phyloP scores from a whole-genome alignment of 345 rosid genomes.

The Hibiscus trionum region DNA sequence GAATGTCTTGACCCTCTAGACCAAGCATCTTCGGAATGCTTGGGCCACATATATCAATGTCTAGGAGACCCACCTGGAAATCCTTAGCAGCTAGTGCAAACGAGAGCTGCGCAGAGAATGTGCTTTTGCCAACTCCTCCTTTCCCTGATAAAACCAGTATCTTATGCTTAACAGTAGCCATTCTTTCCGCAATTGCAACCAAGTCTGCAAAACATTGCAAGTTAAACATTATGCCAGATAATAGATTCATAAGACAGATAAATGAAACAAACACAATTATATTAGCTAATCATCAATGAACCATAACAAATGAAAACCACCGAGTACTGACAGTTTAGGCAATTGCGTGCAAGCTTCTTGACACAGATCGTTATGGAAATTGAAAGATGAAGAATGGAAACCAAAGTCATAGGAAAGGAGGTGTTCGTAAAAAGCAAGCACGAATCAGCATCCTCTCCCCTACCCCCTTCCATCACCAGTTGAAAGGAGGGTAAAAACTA shows the following conservation, averaged over 20 bases:
- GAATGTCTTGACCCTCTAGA: constrained; percentile 89
- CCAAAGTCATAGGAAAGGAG: background rate
- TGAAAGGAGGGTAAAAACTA: background rate
- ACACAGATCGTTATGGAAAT: background rate
- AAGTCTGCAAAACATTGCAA: constrained; percentile 46
- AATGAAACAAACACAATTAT: background rate
- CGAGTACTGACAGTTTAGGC: background rate
- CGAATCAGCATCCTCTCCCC: too few relatives aligned
- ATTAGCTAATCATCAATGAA: background rate
- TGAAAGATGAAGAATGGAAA: background rate
- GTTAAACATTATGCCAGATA: background rate
- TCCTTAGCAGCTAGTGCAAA: constrained; percentile 81
- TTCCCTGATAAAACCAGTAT: constrained; percentile 83
- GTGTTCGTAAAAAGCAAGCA: too few relatives aligned
- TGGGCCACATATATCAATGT: constrained; percentile 90
- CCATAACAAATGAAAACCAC: background rate
- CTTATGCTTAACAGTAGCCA: constrained; percentile 94
- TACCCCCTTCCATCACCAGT: background rate
- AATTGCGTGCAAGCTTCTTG: background rate
- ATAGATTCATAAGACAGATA: background rate
- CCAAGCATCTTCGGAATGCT: constrained; percentile 97
- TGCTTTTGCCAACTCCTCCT: constrained; percentile 98
- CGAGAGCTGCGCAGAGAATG: constrained; percentile 86
- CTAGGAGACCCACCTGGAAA: constrained; percentile 84
- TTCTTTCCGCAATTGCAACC: constrained; percentile 84